Percentiles rank a stretch among this genome's conserved stretches.
phyloP scores from a whole-genome alignment of 2,329 filamentous ascomycete genomes.

The Aschersonia sp. region DNA sequence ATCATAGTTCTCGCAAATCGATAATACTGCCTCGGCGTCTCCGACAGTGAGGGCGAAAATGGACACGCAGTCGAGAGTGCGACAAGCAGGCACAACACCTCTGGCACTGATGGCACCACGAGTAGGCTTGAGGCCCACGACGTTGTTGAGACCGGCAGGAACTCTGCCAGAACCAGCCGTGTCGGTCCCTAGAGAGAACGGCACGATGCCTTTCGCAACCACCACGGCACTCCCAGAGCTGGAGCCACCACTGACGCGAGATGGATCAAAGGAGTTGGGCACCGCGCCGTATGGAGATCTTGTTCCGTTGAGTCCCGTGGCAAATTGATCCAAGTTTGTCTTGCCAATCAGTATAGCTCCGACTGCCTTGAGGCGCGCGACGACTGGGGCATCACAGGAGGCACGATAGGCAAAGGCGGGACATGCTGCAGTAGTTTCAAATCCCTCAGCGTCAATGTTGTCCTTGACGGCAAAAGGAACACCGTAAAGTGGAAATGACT shows the following conservation, averaged over 20 bases:
- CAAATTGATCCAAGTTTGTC: slow-evolving; percentile 46
- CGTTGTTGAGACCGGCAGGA: slow-evolving; percentile 37
- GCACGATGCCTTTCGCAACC: slow-evolving; percentile 36
- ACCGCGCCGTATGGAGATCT: slow-evolving; percentile 44
- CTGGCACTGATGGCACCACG: slow-evolving; percentile 33
- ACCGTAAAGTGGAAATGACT: slow-evolving; percentile 33
- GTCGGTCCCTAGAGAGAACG: slow-evolving; percentile 42
- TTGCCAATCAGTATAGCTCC: slow-evolving; percentile 46
- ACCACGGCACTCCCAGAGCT: slow-evolving; percentile 42
- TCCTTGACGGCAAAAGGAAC: slow-evolving; percentile 44
- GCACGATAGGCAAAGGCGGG: slow-evolving; percentile 28
- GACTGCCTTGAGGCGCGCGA: slow-evolving; percentile 31
- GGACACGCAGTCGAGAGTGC: slow-evolving; percentile 41
- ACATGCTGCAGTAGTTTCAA: slow-evolving; percentile 38
- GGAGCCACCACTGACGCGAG: slow-evolving; percentile 32
- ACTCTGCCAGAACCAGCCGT: slow-evolving; percentile 41
- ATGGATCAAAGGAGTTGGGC: slow-evolving; percentile 31
- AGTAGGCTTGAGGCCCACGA: slow-evolving; percentile 36
- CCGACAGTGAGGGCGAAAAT: slow-evolving; percentile 32
- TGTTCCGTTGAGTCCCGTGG: slow-evolving; percentile 46
- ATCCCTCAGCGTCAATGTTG: slow-evolving; percentile 35
- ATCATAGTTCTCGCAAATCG: slow-evolving; percentile 32
- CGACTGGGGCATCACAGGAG: slow-evolving; percentile 29
- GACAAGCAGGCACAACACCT: slow-evolving; percentile 39
- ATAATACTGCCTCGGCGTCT: slow-evolving; percentile 35